Conservation (phyloP, 2,329 filamentous ascomycete species). For the Scleromitrula shiraiana region DNA sequence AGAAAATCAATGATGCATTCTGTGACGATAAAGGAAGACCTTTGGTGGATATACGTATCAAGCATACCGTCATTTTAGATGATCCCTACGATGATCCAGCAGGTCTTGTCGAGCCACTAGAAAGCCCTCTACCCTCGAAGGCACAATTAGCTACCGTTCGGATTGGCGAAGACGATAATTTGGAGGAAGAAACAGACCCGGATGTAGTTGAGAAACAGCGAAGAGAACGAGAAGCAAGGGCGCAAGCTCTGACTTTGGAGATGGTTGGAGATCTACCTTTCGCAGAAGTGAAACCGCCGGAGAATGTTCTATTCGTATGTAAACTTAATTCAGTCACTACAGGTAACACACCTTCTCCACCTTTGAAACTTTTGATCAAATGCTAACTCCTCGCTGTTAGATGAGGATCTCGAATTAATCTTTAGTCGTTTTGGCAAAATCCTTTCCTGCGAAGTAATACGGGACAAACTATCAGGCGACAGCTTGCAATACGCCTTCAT, state of each 20-base stretch:
- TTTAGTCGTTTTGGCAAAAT: constrained; percentile 97
- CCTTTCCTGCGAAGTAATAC: constrained; percentile 89
- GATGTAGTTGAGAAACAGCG: constrained; percentile 71
- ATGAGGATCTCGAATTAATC: constrained; percentile 89
- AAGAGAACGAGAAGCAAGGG: constrained; percentile 82
- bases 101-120: constrained; percentile 66
- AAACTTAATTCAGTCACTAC: constrained; percentile 96
- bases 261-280: constrained; percentile 98
- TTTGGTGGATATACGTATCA: constrained; percentile 87
- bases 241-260: constrained; percentile 89
- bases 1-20: constrained; percentile 88
- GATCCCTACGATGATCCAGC: constrained; percentile 82
- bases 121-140: constrained; percentile 73
- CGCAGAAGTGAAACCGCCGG: constrained; percentile 92
- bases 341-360: constrained; percentile 31
- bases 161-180: constrained; percentile 79
- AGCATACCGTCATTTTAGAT: constrained; percentile 85
- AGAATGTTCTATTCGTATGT: constrained; percentile 97
- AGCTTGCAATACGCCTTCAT: constrained; percentile 97
- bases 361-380: background rate
- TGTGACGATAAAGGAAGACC: constrained; percentile 80
- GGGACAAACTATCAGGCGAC: constrained; percentile 88
- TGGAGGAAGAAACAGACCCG: constrained; percentile 69
- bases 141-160: constrained; percentile 85
- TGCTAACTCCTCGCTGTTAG: constrained; percentile 32